Base-by-base conservation (phyloP, 2,329 filamentous ascomycete genomes). In the Trematosphaeria pertusa region DNA sequence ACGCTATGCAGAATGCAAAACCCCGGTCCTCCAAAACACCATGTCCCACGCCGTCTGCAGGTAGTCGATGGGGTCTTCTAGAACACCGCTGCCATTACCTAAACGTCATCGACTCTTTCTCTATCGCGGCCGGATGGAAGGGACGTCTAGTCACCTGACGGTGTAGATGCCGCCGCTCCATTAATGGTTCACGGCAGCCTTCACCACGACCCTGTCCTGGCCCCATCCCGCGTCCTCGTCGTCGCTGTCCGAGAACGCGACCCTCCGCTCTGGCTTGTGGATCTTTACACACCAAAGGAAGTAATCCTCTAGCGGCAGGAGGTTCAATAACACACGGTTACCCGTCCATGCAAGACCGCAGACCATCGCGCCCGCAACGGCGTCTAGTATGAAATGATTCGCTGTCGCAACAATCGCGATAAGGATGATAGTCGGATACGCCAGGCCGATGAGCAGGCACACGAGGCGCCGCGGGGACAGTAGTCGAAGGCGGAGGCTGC, bases 371-470 rank as follows among this genome's bases (percentile, higher is more conserved):
- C 87, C 87, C 0, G 86, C 87, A 1, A 88, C 80, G 0, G 87
- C 87, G 64, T 89, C 87, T 5, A 89, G 79, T 37, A 89, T 78
- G 65, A 88, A 83, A 69, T 89, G 87, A 65, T 89, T 89, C 35
- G 87, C 87, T 0, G 87, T 89, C 3, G 87, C 82, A 18, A 89
- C 78, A 54, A 89, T 89, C 19, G 85, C 86, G 7, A 82, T 76
- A 4, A 89, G 71, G 50, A 90, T 89, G 19, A 81, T 75, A 5
- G 80, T 65, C 1, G 87, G 87, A 60, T 90, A 90, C 3, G 80
- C 69, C 59, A 86, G 76, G 32, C 86, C 87, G 14, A 82, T 48
- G 1, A 70, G 45, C 7, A 82, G 46, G 54, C 78, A 82, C 7
- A 69, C 53, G 19, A 80, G 43, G 2, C 86, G 81, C 42, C 78